Percentiles rank a stretch among this genome's conserved stretches.
phyloP scores from a whole-genome alignment of 2,329 filamentous ascomycete genomes.

The Monilinia fructicola region DNA sequence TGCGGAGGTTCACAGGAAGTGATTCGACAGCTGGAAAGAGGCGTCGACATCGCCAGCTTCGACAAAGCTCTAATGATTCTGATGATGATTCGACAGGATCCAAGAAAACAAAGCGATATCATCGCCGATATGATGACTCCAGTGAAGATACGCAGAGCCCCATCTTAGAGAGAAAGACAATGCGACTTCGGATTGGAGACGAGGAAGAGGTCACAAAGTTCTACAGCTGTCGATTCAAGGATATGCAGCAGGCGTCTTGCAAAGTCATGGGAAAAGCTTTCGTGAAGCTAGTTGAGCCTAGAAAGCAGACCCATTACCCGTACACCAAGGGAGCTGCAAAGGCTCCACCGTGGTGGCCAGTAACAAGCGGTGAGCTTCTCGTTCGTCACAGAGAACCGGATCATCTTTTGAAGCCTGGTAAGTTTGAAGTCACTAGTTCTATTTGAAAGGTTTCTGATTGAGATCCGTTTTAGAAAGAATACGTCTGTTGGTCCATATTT shows the following conservation, averaged over 20 bases:
- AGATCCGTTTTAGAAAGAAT: conserved; percentile 52
- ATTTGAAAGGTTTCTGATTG: not conserved
- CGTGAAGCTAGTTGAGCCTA: conserved; percentile 73
- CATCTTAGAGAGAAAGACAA: conserved; percentile 31
- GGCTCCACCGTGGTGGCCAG: conserved; percentile 66
- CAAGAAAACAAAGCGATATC: conserved; percentile 32
- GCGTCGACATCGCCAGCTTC: conserved; percentile 25
- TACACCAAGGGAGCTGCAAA: conserved; percentile 66
- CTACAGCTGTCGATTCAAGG: conserved; percentile 61
- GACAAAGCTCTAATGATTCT: conserved; percentile 32
- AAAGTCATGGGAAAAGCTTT: conserved; percentile 74
- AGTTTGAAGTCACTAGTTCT: conserved; percentile 27
- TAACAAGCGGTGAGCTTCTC: conserved; percentile 53
- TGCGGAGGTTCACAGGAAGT: conserved; percentile 28
- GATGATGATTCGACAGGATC: conserved; percentile 29
- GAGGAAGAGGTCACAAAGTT: conserved; percentile 56
- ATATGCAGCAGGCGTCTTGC: conserved; percentile 68
- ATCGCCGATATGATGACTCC: conserved; percentile 23
- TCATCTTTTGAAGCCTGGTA: conserved; percentile 67
- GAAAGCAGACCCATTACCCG: conserved; percentile 73
- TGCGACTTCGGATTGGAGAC: conserved; percentile 53
- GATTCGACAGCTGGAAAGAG: conserved; percentile 27
- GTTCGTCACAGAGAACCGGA: conserved; percentile 73
- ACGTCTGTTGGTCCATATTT: conserved; percentile 57
- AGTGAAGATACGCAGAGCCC: conserved; percentile 30